Percentiles rank a stretch among this genome's conserved stretches.
These are phyloP conservation scores for Cercospora sesami DNA, from an alignment of 2,329 filamentous ascomycete species.

Conservation along the genomic window DNA sequence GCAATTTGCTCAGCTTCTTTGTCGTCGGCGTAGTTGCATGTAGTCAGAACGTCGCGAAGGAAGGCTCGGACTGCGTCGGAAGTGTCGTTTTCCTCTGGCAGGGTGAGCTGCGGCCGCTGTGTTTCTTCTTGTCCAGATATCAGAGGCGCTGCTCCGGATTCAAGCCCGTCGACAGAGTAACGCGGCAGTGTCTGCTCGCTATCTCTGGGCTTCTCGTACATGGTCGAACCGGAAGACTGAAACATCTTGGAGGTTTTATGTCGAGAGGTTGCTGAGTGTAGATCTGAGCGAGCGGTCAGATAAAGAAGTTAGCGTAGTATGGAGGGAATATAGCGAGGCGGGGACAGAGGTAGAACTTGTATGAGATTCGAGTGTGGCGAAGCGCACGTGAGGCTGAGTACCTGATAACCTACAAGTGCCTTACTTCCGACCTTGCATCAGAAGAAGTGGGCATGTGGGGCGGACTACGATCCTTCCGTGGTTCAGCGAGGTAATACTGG, in stretches of 20 bases:
- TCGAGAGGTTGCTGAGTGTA: background rate
- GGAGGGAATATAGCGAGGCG: background rate
- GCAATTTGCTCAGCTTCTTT: conserved; percentile 17
- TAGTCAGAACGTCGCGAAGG: background rate
- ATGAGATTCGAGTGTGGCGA: background rate
- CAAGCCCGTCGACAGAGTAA: background rate
- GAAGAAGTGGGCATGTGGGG: background rate
- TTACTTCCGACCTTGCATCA: background rate
- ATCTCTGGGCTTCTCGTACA: background rate
- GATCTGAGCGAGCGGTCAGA: background rate
- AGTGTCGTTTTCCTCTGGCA: conserved; percentile 2
- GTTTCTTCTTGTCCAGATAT: background rate
- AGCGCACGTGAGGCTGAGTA: background rate
- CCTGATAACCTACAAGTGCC: background rate
- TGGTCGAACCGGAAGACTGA: background rate
- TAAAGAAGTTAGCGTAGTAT: background rate
- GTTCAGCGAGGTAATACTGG: background rate
- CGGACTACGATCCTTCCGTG: background rate
- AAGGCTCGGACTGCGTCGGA: background rate
- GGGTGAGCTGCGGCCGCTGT: background rate
- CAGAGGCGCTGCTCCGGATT: background rate
- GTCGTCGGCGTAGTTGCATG: background rate
- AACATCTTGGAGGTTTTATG: background rate
- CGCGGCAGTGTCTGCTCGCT: background rate
- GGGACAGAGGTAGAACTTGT: background rate